Percentiles rank a stretch among this genome's conserved stretches.
phyloP scores from a whole-genome alignment of 1,139 yeast species.

The Lodderomyces parapsilosis region DNA sequence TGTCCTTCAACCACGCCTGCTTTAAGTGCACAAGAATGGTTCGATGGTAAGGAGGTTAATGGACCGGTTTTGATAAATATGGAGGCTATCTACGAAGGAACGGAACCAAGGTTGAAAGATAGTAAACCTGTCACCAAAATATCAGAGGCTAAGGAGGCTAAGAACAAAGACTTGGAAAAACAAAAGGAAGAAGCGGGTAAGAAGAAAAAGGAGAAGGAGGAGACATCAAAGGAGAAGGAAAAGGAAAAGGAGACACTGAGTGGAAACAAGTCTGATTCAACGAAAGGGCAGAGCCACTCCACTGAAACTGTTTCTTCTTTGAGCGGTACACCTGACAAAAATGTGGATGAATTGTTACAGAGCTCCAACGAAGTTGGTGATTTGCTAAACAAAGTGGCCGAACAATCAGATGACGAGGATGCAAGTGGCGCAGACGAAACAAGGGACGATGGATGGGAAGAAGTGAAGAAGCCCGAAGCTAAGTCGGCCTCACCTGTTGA shows the following conservation, averaged over 20 bases:
- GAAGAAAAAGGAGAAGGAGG: slow-evolving; percentile 9
- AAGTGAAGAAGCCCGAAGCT: slow-evolving; percentile 32
- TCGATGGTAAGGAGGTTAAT: slow-evolving; percentile 68
- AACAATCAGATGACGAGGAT: slow-evolving; percentile 44
- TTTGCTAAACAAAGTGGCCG: slow-evolving; percentile 40
- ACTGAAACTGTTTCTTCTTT: not conserved
- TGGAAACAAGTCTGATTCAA: not conserved
- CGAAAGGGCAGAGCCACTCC: not conserved
- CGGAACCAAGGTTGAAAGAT: slow-evolving; percentile 44
- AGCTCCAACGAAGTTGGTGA: slow-evolving; percentile 36
- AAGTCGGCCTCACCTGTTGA: slow-evolving; percentile 12
- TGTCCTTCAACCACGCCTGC: slow-evolving; percentile 83
- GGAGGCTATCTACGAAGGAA: slow-evolving; percentile 77
- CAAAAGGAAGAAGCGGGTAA: slow-evolving; percentile 13
- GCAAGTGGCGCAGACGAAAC: slow-evolving; percentile 36
- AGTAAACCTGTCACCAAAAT: slow-evolving; percentile 33
- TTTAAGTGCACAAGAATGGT: slow-evolving; percentile 75
- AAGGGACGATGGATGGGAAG: slow-evolving; percentile 50
- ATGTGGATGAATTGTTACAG: slow-evolving; percentile 43
- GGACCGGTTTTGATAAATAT: slow-evolving; percentile 82
- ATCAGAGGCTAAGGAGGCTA: slow-evolving; percentile 23
- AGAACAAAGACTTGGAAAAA: slow-evolving; percentile 16
- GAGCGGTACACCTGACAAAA: slow-evolving; percentile 13
- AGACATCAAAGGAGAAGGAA: slow-evolving; percentile 9
- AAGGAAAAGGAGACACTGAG: slow-evolving; percentile 8